Base-by-base conservation (phyloP, 1,139 yeast genomes). In the Nematodospora anomalae region DNA sequence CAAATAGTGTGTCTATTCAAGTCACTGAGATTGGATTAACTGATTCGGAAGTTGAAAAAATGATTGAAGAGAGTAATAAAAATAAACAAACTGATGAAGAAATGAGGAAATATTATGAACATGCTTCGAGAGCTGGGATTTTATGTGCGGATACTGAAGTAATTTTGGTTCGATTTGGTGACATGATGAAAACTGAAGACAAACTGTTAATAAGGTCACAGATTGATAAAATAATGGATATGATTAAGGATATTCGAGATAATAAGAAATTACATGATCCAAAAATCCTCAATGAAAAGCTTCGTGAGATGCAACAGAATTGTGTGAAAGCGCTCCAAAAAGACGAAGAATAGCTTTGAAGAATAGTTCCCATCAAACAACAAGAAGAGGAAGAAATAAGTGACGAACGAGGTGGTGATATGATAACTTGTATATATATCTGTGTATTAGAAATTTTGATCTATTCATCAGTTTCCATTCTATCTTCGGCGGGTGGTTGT, bases 1-100 rank as follows among this genome's bases (percentile, higher is more conserved):
- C 58, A 11, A 67, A 67, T 37, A 47, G 62, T 2, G 76, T 70
- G 6, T 79, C 87, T 1, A 82, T 84, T 31, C 83, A 83, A 26
- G 88, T 84, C 0, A 75, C 83, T 16, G 80, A 80, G 43, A 74
- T 84, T 2, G 88, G 87, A 1, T 60, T 84, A 43, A 70, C 84
- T 1, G 83, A 80, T 47, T 74, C 72, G 29, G 90, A 84, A 46
- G 74, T 84, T 24, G 67, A 76, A 26, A 58, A 60, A 31, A 63
- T 83, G 52, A 71, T 84, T 9, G 68, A 69, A 30, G 85, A 80
- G 37, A 72, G 80, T 50, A 57, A 61, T 23, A 58, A 52, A 18
- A 62, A 64, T 39, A 62, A 70, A 11, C 60, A 66, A 41, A 53
- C 57, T 18, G 83, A 78, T 51, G 68, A 64, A 29, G 67, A 64